Evolutionary conservation across 2,329 filamentous ascomycete genomes (phyloP), one percentile per base, ranked within the genome.

Genomic region (Alternaria sp.): DNA sequence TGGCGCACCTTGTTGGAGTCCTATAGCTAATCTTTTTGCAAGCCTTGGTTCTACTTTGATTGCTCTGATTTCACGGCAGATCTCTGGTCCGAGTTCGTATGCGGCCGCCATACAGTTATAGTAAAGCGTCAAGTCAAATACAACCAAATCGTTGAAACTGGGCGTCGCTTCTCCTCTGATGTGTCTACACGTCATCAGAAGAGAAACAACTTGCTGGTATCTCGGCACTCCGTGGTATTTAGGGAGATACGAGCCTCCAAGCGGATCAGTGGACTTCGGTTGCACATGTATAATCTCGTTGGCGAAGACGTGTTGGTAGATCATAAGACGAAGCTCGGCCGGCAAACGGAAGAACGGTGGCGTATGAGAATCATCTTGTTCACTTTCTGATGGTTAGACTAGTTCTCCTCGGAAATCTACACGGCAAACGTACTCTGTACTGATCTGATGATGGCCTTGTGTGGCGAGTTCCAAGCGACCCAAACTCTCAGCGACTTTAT

Each of bases 251-350:
- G 34, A 20, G 18, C 43, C 40, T 20, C 49, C 50, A 27, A 59
- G 18, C 34, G 30, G 18, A 45, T 56, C 45, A 40, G n/a, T 43
- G 40, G 45, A 25, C 30, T 60, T 60, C 4, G 52, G 57, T 12
- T 51, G 45, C 9, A 60, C 41, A 22, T 48, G 34, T 16, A 60
- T 38, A n/a, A 25, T 49, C 32, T 57, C 40, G 20, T 60, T 48
- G 48, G 34, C 25, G 30, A 60, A 57, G 12, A 48, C 41, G 34
- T 57, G 45, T 41, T 60, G 54, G 41, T 60, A 60, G 18, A 60
- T 60, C 20, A 60, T 53, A 7, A 57, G n/a, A 3, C 58, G 58
- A 36, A 60, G 36, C n/a, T 60, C 58, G 14, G 54, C 43, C 22
- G 58, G 58, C 3, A 60, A 36, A 40, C 34, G 36, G 4, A 60